A percentile compares a stretch with the other conserved stretches of the same genome.
phyloP scores from a whole-genome alignment of 352 stramenopile genomes.

The Phytophthora pseudosyringae region DNA sequence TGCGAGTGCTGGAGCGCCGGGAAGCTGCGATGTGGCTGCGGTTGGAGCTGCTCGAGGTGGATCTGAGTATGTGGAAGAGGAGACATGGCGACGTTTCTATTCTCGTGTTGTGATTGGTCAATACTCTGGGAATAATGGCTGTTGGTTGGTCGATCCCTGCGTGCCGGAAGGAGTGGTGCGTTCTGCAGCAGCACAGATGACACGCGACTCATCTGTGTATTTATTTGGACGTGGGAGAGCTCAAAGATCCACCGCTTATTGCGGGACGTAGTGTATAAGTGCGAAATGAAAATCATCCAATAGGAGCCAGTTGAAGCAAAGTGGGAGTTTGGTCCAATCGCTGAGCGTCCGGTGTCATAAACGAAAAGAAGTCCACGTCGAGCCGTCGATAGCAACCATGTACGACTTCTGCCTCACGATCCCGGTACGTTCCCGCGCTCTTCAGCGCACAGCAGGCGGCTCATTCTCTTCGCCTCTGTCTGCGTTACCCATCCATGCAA shows the following conservation, averaged over 20 bases:
- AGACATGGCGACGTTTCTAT: constrained; percentile 26
- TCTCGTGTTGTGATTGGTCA: background rate
- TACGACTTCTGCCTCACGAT: constrained; percentile 91
- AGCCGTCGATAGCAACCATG: constrained; percentile 39
- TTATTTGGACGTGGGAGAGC: constrained; percentile 12
- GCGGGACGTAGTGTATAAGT: background rate
- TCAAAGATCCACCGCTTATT: constrained; percentile 22
- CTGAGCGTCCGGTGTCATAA: constrained; percentile 3
- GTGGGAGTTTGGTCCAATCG: constrained; percentile 6
- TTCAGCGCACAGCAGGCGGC: background rate
- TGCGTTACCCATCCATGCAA: constrained; percentile 11
- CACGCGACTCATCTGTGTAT: background rate
- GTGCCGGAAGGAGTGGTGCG: constrained; percentile 1
- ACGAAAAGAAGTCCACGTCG: constrained; percentile 1
- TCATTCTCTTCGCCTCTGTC: background rate
- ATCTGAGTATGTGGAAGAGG: constrained; percentile 45
- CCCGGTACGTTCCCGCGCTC: constrained; percentile 56
- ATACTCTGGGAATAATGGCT: background rate
- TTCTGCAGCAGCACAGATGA: constrained; percentile 1
- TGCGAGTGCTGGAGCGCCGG: constrained; percentile 18
- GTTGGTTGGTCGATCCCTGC: constrained; percentile 15
- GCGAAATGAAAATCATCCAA: constrained; percentile 25
- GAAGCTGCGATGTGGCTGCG: constrained; percentile 17
- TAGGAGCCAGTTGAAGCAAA: constrained; percentile 30
- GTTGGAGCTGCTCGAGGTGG: constrained; percentile 12